phyloP scores from a whole-genome alignment of 306 rosid species.

The Astragalus membranaceus region DNA sequence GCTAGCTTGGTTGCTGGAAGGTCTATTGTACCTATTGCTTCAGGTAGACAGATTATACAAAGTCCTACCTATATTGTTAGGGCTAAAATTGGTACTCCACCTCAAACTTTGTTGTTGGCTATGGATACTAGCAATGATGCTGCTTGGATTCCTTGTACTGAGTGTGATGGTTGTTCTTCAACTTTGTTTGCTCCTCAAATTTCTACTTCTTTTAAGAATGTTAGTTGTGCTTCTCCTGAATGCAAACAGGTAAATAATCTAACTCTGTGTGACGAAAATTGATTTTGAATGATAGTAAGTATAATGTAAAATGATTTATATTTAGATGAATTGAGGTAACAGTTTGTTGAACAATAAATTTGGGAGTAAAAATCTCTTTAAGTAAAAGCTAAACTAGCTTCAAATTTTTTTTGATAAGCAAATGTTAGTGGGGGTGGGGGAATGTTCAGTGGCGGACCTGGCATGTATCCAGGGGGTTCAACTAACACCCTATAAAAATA shows the following conservation, averaged over 20 bases:
- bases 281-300: no score
- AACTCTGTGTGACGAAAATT: no score
- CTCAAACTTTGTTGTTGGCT: constrained; percentile 77
- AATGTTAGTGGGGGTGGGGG: no score
- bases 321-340: no score
- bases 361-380: no score
- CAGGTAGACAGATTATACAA: constrained; percentile 73
- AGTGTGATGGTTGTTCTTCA: constrained; percentile 75
- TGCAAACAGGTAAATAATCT: constrained; percentile 62
- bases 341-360: no score
- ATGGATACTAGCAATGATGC: constrained; percentile 87
- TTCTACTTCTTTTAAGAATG: constrained; percentile 58
- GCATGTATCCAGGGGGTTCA: no score
- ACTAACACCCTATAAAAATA: no score
- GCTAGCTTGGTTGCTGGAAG: constrained; percentile 48
- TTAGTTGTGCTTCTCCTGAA: constrained; percentile 46
- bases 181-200: constrained; percentile 37
- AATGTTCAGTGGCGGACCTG: no score
- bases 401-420: no score
- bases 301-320: no score
- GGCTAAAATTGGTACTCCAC: constrained; percentile 63
- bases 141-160: constrained; percentile 84
- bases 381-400: no score
- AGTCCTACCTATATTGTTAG: constrained; percentile 79
- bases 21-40: constrained; percentile 78